Base-by-base conservation (phyloP, 2,329 filamentous ascomycete genomes). In the Leptographium galeiforme region DNA sequence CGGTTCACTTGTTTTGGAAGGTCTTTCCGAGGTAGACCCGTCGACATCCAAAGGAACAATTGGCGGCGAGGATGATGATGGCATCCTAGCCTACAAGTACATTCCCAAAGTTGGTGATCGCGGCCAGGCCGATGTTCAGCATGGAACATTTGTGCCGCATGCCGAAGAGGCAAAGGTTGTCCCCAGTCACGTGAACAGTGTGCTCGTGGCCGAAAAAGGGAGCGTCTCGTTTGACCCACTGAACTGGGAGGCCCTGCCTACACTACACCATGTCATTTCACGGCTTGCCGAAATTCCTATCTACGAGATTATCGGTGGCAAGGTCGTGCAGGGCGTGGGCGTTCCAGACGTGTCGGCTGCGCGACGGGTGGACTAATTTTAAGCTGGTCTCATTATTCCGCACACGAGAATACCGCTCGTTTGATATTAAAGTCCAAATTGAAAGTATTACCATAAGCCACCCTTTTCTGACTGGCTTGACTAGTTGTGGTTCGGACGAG, bases 171-270 rank as follows among this genome's bases (percentile, higher is more conserved):
- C 63, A 19, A 65, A 67, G 57, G 59, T 67, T 1, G 62, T 61
- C 34, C 56, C 59, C 10, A 56, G 59, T 19, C 59, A 57, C 8
- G 62, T 66, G 11, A 58, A 57, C 57, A 65, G 61, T 57, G 68
- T 69, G 30, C 63, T 63, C 39, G 64, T 66, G 50, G 65, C 73
- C 0, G 63, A 60, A 1, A 68, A 68, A 13, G 73, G 74, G 1
- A 68, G 60, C 2, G 63, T 83, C 50, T 63, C 66, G 50, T 72
- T 81, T 52, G 68, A 77, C 41, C 66, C 65, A 0, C 58, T 73
- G 16, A 72, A 78, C 58, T 78, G 73, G 78, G 67, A 77, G 48
- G 66, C 64, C 6, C 61, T 84, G 55, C 81, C 81, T 0, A 84
- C 79, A 2, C 64, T 84, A 51, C 78, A 84, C 60, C 76, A 83